Base-by-base conservation (phyloP, 805 yeast genomes). In the Wickerhamiella alocasiicola region DNA sequence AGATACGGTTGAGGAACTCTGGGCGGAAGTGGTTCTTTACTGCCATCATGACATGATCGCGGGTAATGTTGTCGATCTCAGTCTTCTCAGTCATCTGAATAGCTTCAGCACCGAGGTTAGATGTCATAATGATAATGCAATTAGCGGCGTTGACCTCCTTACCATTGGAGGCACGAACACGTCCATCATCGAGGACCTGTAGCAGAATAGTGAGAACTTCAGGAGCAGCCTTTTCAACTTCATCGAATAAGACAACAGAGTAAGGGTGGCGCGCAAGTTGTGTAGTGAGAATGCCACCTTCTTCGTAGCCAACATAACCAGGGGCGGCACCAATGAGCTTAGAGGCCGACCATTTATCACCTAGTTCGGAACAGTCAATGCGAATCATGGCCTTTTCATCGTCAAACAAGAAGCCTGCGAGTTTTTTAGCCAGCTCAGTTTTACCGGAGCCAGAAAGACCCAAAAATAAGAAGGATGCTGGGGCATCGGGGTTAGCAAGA, bases 401-500 rank as follows among this genome's bases (percentile, higher is more conserved):
- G 39, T 94, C 82, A 65, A 91, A 91, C 55, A 91, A 70, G 67
- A 91, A 91, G 0, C 93, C 95, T 9, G 98, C 97, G 19, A 91
- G 72, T 55, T 87, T 91, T 73, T 91, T 91, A 18, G 98, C 97
- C 52, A 91, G 70, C 62, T 91, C 97, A 6, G 98, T 91, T 70
- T 91, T 91, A 73, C 98, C 98, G 5, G 95, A 84, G 53, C 98
- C 98, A 2, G 95, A 82, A 45, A 88, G 72, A 45, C 98, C 98
- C 46, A 93, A 67, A 71, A 91, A 91, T 56, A 91, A 57, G 72
- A 91, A 91, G 11, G 95, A 82, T 0, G 97, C 84, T 5, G 98
- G 98, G 50, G 93, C 95, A 61, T 85, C 74, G 41, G 98, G 98
- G 60, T 91, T 91, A 18, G 95, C 81, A 49, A 91, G 70, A 16